Base-by-base conservation (phyloP, 495 filamentous ascomycete species). In the Pyrenula massariospora region DNA sequence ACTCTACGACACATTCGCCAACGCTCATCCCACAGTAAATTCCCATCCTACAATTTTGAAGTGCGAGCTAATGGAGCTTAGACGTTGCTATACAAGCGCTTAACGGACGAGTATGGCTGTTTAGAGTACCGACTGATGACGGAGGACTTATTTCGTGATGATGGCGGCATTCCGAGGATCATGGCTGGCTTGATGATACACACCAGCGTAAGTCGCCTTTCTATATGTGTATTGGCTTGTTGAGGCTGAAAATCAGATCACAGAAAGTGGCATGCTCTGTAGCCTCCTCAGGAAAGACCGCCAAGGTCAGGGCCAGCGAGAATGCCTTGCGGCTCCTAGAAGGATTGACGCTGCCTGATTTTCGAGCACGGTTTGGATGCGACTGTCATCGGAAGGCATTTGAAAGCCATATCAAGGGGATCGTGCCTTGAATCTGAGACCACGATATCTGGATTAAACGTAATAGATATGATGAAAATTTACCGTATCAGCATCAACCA, bases 1-100 rank as follows among this genome's bases (percentile, higher is more conserved):
- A 11, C 74, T 94, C 25, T 96, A 95, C 64, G 91, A 95, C 67
- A 83, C 81, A 0, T 95, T 87, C 66, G 93, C 93, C 1, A 90
- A 87, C 65, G 88, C 87, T 20, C 91, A 97, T 59, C 92, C 93
- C 1, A 87, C 73, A 2, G 78, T 81, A 67, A 68, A 66, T 51
- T 10, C n/a, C 24, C 24, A 49, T 20, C 12, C 3, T 25, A 25
- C 8, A 2, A 76, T 10, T 21, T 5, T 25, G 49, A 11, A 3
- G 50, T 24, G 1, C 48, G 52, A 70, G 12, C 51, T 42, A 21
- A 47, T 61, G 23, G 57, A 24, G 12, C 23, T 54, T 42, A 81
- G 78, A 84, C 80, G 0, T 77, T 72, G 50, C 71, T 87, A 8
- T 69, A 78, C 56, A 73, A 72, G 51, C 67, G 74, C 25, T 63